Evolutionary conservation across 139 green algal genomes (phyloP).

Genomic region (Parachlorella kessleri): DNA sequence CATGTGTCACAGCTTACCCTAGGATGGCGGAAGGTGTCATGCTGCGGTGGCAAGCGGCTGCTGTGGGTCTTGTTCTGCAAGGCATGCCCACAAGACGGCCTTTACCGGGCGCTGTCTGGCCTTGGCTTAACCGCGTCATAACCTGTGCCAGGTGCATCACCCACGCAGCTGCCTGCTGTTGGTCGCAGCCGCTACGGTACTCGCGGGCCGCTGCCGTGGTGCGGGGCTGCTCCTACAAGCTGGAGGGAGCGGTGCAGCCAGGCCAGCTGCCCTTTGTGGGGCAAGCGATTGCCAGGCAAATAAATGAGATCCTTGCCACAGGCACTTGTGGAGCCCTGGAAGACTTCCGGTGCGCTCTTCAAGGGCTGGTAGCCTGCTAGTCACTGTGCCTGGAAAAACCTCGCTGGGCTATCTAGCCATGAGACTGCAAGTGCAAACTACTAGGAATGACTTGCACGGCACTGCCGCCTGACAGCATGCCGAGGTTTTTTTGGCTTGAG

Average conservation of each 20-base stretch:
- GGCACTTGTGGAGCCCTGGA: slow-evolving; percentile 36
- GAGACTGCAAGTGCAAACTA: no score
- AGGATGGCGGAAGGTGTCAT: neutral
- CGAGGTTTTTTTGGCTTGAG: neutral
- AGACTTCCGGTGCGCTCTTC: slow-evolving; percentile 24
- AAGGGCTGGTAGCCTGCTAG: no score
- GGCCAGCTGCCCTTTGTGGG: slow-evolving; percentile 38
- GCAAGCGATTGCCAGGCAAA: slow-evolving; percentile 2
- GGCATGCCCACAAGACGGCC: neutral
- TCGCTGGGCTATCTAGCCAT: no score
- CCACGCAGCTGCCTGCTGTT: no score
- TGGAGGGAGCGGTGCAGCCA: slow-evolving; percentile 4
- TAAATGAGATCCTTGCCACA: slow-evolving; percentile 31
- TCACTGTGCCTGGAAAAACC: no score
- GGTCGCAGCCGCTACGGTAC: slow-evolving; percentile 39
- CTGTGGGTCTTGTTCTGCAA: neutral
- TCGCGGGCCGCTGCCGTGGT: slow-evolving; percentile 30
- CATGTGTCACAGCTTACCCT: no score
- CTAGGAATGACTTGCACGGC: no score
- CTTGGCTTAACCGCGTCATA: neutral
- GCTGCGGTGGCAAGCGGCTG: neutral
- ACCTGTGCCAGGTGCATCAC: no score
- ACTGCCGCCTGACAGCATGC: no score
- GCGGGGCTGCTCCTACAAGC: slow-evolving; percentile 32
- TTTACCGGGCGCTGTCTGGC: neutral